A percentile compares a stretch with the other conserved stretches of the same genome.
Evolutionary conservation across 2,329 filamentous ascomycete species (phyloP).

Genomic region (Pseudogymnoascus sp.): DNA sequence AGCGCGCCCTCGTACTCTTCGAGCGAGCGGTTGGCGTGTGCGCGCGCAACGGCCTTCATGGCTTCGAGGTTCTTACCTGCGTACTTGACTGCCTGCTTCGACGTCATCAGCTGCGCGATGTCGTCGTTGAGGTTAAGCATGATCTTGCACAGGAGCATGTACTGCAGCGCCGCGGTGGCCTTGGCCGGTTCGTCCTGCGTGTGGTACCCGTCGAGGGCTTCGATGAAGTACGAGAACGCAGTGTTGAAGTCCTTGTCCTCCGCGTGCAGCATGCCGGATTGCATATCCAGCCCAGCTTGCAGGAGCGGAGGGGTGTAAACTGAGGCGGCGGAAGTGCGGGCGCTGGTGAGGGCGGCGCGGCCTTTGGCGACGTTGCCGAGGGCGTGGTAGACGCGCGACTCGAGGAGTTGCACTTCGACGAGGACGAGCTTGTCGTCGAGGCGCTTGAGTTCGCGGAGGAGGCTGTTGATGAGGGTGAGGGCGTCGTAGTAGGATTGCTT

Average conservation of each 20-base stretch:
- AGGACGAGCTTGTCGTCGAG: slow-evolving; percentile 97
- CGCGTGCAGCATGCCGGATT: slow-evolving; percentile 96
- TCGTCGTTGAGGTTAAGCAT: slow-evolving; percentile 98
- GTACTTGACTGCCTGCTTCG: slow-evolving; percentile 95
- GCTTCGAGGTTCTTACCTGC: slow-evolving; percentile 92
- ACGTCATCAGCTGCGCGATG: slow-evolving; percentile 87
- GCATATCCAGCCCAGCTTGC: slow-evolving; percentile 96
- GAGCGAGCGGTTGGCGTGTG: slow-evolving; percentile 88
- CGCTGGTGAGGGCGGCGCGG: slow-evolving; percentile 86
- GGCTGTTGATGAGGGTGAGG: slow-evolving; percentile 89
- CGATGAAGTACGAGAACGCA: slow-evolving; percentile 97
- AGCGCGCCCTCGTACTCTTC: slow-evolving; percentile 96
- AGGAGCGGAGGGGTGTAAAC: slow-evolving; percentile 94
- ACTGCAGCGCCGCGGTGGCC: slow-evolving; percentile 95
- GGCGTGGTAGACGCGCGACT: slow-evolving; percentile 95
- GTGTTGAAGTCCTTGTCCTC: slow-evolving; percentile 99
- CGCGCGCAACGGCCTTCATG: slow-evolving; percentile 97
- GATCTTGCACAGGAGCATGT: slow-evolving; percentile 99
- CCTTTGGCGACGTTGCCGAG: slow-evolving; percentile 95
- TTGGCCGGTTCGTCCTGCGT: slow-evolving; percentile 78
- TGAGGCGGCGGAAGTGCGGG: slow-evolving; percentile 88
- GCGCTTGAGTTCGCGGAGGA: slow-evolving; percentile 93
- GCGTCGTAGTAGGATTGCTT: slow-evolving; percentile 98
- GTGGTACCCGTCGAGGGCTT: slow-evolving; percentile 95
- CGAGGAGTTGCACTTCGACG: slow-evolving; percentile 94